Evolutionary conservation across 345 rosid genomes (phyloP).

Genomic region (Salix brachista): DNA sequence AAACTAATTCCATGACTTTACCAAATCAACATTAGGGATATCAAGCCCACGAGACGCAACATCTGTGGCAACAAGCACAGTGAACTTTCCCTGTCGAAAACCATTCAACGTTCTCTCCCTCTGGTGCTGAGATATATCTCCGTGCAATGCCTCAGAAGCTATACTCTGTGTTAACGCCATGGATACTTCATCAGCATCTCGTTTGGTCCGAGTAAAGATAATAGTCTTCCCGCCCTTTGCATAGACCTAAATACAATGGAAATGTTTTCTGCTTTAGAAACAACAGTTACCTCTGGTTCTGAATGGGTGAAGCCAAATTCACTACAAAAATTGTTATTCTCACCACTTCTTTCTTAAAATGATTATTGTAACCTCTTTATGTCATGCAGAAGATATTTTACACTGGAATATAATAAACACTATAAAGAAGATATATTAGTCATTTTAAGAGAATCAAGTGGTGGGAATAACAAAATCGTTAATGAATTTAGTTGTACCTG

Average conservation of each 20-base stretch:
- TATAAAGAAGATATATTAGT: too few species aligned
- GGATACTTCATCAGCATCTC: constrained; percentile 97
- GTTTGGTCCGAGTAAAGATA: constrained; percentile 90
- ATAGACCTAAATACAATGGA: constrained; percentile 53
- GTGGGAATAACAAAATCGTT: too few species aligned
- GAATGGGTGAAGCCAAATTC: too few species aligned
- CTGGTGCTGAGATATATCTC: constrained; percentile 98
- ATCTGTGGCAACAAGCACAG: constrained; percentile 85
- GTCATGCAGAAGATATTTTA: too few species aligned
- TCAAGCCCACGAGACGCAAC: constrained; percentile 50
- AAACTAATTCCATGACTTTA: constrained; percentile 29
- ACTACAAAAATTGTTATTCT: too few species aligned
- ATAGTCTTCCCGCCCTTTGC: constrained; percentile 98
- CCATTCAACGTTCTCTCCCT: constrained; percentile 95
- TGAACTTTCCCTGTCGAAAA: constrained; percentile 95
- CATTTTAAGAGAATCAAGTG: too few species aligned
- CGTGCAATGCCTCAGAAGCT: constrained; percentile 94
- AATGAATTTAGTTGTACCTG: background rate
- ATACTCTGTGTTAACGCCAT: constrained; percentile 70
- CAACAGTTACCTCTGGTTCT: background rate
- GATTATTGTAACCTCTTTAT: too few species aligned
- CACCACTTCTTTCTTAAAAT: too few species aligned
- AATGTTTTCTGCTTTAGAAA: constrained; percentile 1
- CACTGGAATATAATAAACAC: too few species aligned
- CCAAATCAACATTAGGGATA: constrained; percentile 43